phyloP scores from a whole-genome alignment of 495 filamentous ascomycete genomes.

The Podospora pseudopauciseta region DNA sequence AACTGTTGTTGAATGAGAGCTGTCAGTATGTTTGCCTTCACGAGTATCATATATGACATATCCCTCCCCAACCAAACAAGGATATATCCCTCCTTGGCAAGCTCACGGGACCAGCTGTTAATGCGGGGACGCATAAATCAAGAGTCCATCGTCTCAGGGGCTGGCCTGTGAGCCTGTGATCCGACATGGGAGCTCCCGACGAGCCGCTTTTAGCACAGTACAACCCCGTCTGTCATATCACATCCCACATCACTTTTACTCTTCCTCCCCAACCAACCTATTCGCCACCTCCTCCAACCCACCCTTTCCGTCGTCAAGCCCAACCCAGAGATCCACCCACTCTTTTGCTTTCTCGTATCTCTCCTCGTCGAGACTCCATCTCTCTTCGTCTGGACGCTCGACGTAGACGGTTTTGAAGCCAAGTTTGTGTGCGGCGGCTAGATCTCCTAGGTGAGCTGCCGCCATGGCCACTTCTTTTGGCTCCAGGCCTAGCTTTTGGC shows the following conservation, averaged over 20 bases:
- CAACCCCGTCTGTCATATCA: background rate
- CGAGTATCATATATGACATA: background rate
- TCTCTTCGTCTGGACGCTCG: slow-evolving; percentile 64
- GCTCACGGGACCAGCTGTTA: background rate
- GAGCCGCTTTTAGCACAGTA: background rate
- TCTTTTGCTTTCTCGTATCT: slow-evolving; percentile 50
- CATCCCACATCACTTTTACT: background rate
- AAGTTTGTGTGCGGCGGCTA: slow-evolving; percentile 59
- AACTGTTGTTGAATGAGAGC: too few relatives aligned
- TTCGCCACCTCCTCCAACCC: slow-evolving; percentile 55
- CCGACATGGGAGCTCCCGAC: background rate
- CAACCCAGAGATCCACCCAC: slow-evolving; percentile 65
- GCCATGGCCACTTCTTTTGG: slow-evolving; percentile 68
- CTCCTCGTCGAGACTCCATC: slow-evolving; percentile 50
- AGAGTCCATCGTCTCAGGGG: background rate
- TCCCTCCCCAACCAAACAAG: background rate
- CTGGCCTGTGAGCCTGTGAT: background rate
- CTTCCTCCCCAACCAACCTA: slow-evolving; percentile 34
- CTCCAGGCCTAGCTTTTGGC: slow-evolving; percentile 51
- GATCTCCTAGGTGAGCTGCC: slow-evolving; percentile 68
- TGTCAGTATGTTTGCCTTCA: background rate
- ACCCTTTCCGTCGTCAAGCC: slow-evolving; percentile 33
- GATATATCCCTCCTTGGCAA: background rate
- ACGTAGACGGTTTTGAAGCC: slow-evolving; percentile 73
- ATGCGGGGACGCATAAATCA: background rate